Base-by-base conservation (phyloP, 208 protist genomes). In the Perkinsela sp. region DNA sequence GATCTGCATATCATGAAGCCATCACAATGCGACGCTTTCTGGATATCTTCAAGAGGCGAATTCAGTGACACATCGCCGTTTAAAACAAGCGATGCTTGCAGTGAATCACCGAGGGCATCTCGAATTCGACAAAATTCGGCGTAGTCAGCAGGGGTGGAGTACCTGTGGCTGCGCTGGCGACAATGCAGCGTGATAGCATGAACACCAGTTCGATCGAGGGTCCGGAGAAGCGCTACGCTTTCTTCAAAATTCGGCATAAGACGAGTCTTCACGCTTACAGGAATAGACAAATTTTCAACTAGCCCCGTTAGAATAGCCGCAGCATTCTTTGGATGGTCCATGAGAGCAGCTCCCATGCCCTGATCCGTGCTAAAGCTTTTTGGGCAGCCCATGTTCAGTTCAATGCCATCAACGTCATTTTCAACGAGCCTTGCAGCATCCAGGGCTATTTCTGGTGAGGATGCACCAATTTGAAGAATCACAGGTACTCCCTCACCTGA, bases 311-410 rank as follows among this genome's bases (percentile, higher is more conserved):
- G 69, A 66, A 93, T 91, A 0, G 75, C 72, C 16, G 81, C 83
- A 1, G 80, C 86, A n/a, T 71, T 57, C 48, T 66, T 69, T 0
- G 83, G 70, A 30, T 81, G 71, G 30, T 31, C 48, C 78, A 98
- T 89, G 28, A 98, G 78, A 1, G 91, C 91, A 0, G 92, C 83
- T 28, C 95, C 95, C 90, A 98, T 97, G 1, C 93, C 94, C 67
- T 94, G 93, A 2, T 77, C 74, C 28, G 94, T 77, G 73, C 92
- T 96, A 73, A 97, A 98, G 68, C 85, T 81, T 72, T 96, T 96
- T 0, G 95, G 95, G 72, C 95, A 98, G 48, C 95, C 94, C 94
- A 98, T 97, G 78, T 98, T 98, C 31, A 98, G 72, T 82, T 98
- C 95, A 15, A 98, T 80, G 16, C 83, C 95, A 69, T 91, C 83